phyloP scores from a whole-genome alignment of 495 filamentous ascomycete genomes.

The Parmelia sp. region DNA sequence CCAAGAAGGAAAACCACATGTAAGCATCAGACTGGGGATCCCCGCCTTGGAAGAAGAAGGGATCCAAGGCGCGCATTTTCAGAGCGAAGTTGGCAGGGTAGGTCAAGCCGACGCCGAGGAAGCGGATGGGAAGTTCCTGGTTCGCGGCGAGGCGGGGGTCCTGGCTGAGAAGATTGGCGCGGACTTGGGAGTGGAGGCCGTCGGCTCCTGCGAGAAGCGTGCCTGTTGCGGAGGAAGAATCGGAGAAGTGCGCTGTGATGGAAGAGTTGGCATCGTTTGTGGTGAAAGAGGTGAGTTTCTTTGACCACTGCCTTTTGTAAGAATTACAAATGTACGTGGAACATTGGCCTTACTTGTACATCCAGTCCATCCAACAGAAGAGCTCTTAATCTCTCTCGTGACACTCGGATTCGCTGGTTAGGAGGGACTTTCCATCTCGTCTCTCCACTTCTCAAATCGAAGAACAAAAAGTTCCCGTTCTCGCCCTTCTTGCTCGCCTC shows the following conservation, averaged over 20 bases:
- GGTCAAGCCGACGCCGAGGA: constrained; percentile 42
- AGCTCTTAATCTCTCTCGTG: constrained; percentile 41
- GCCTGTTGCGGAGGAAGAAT: constrained; percentile 43
- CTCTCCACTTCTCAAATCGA: constrained; percentile 46
- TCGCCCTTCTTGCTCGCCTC: constrained; percentile 39
- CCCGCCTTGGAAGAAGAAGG: constrained; percentile 55
- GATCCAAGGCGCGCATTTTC: constrained; percentile 46
- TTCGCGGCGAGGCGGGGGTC: constrained; percentile 31
- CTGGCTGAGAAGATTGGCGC: constrained; percentile 31
- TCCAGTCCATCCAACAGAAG: constrained; percentile 45
- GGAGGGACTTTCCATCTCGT: constrained; percentile 44
- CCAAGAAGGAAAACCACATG: constrained; percentile 50
- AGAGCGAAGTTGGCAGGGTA: constrained; percentile 38
- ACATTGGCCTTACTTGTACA: constrained; percentile 32
- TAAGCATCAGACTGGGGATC: constrained; percentile 51
- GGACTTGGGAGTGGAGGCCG: constrained; percentile 45
- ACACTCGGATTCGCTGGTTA: constrained; percentile 43
- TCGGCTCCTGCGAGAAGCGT: constrained; percentile 51
- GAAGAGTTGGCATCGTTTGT: background rate
- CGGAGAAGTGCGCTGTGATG: constrained; percentile 46
- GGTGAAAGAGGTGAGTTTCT: constrained; percentile 4
- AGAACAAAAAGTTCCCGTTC: constrained; percentile 47
- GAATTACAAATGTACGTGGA: background rate
- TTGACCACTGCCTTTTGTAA: constrained; percentile 10
- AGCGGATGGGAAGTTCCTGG: constrained; percentile 41